Evolutionary conservation across 345 rosid species (phyloP).

Genomic region (Psidium guajava): DNA sequence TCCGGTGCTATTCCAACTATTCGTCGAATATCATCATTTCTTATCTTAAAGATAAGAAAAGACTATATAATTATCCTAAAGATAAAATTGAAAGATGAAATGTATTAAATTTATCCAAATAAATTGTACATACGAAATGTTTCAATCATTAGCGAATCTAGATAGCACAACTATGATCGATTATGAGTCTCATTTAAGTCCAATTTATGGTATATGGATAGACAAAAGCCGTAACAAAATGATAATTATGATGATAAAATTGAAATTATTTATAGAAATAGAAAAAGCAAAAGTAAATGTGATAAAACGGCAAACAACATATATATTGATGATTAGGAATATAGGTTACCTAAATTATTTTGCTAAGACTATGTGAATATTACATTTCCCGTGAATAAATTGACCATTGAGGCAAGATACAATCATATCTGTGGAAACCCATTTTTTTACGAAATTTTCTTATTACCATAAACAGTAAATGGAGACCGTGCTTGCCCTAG

Average conservation of each 20-base stretch:
- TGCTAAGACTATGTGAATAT: not conserved
- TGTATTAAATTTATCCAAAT: not conserved
- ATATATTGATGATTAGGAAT: not conserved
- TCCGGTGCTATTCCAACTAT: no score
- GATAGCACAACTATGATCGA: not conserved
- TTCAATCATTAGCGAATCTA: not conserved
- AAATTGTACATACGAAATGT: not conserved
- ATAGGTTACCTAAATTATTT: not conserved
- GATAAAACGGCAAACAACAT: not conserved
- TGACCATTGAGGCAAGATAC: not conserved
- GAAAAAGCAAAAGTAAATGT: not conserved
- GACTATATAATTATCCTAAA: not conserved
- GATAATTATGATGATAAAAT: not conserved
- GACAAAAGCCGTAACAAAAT: not conserved
- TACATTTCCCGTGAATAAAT: not conserved
- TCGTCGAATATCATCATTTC: no score
- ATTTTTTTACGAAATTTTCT: not conserved
- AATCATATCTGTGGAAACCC: not conserved
- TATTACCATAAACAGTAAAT: not conserved
- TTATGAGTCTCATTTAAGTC: not conserved
- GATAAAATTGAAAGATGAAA: not conserved
- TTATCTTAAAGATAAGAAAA: no score
- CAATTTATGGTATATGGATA: not conserved
- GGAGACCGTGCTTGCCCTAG: not conserved
- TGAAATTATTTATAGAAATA: not conserved